A percentile compares a stretch with the other conserved stretches of the same genome.
Conservation (phyloP, 345 rosid genomes). For the Gossypium thurberi region DNA sequence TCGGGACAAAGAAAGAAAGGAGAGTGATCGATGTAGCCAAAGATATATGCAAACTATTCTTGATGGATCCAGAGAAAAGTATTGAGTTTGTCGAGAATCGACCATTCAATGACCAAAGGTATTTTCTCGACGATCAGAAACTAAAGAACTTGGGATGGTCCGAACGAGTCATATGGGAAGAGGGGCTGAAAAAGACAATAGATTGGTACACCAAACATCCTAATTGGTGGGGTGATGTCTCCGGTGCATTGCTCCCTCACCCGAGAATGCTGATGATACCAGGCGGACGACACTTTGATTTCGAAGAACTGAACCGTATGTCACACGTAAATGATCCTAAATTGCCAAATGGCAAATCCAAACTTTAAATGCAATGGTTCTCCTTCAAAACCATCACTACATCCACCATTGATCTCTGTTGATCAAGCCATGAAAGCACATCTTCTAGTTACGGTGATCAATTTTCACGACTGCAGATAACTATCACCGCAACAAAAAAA, state of each 20-base stretch:
- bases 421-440: not conserved
- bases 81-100: constrained; percentile 71
- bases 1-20: constrained; percentile 80
- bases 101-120: constrained; percentile 85
- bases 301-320: constrained; percentile 42
- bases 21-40: constrained; percentile 79
- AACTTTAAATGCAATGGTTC: constrained; percentile 33
- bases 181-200: constrained; percentile 66
- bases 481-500: too few relatives aligned
- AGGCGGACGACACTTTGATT: constrained; percentile 59
- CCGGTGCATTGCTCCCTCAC: constrained; percentile 84
- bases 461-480: not conserved
- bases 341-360: constrained; percentile 60
- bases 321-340: constrained; percentile 22
- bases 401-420: not conserved
- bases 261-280: constrained; percentile 92
- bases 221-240: constrained; percentile 92
- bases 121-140: constrained; percentile 79
- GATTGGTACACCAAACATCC: constrained; percentile 82
- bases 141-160: constrained; percentile 73
- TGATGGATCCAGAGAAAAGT: constrained; percentile 47
- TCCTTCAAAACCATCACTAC: not conserved
- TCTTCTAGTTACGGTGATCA: not conserved
- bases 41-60: constrained; percentile 66
- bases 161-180: constrained; percentile 69